Percentiles rank a stretch among this genome's conserved stretches.
phyloP scores from a whole-genome alignment of 768 basidiomycete genomes.

The Nidularia pulvinata region DNA sequence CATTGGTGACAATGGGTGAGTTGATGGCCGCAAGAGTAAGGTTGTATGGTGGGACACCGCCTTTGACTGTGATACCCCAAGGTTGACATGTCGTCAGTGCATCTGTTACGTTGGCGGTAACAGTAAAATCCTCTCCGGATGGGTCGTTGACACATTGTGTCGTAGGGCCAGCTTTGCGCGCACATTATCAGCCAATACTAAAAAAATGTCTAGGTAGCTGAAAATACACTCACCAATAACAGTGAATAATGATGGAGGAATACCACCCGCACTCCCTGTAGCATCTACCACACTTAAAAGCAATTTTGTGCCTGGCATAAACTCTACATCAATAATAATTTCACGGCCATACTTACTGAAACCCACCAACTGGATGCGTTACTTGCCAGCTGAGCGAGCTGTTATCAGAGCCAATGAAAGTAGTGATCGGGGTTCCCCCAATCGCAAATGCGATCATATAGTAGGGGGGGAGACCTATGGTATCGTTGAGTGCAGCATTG shows the following conservation, averaged over 20 bases:
- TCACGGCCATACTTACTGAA: neutral
- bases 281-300: constrained; percentile 35
- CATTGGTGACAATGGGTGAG: constrained; percentile 31
- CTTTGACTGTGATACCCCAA: constrained; percentile 36
- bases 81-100: constrained; percentile 34
- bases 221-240: constrained; percentile 23
- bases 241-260: constrained; percentile 21
- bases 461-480: constrained; percentile 28
- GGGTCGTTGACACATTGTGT: constrained; percentile 25
- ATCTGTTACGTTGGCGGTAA: constrained; percentile 30
- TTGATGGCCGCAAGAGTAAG: constrained; percentile 28
- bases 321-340: neutral
- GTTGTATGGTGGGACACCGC: constrained; percentile 38
- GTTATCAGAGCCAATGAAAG: constrained; percentile 27
- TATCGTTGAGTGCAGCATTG: constrained; percentile 8
- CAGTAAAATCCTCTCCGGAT: constrained; percentile 21
- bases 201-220: neutral
- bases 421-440: constrained; percentile 28
- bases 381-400: constrained; percentile 32
- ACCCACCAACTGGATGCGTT: constrained; percentile 37
- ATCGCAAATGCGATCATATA: constrained; percentile 39
- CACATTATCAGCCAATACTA: neutral
- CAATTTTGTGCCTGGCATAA: constrained; percentile 26
- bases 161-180: constrained; percentile 21
- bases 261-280: constrained; percentile 28